Base-by-base conservation (phyloP, 768 basidiomycete species). In the Xerocomus potaroensis region DNA sequence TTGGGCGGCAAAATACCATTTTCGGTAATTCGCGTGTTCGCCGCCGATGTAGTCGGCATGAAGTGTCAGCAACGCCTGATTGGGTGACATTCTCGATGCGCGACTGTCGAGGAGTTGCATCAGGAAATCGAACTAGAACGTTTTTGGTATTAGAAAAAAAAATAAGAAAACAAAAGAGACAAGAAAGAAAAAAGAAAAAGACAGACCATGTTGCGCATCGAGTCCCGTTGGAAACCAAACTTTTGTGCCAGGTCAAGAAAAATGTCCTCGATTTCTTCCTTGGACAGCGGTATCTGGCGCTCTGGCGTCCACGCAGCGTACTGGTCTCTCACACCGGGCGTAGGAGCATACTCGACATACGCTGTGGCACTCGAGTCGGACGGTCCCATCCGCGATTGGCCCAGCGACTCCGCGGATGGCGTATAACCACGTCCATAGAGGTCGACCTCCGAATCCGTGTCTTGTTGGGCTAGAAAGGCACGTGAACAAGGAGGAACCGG, bases 1-100 rank as follows among this genome's bases (percentile, higher is more conserved):
- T 67, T 99, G 96, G 16, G 95, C 93, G 23, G 95, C 96, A 67
- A 98, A 99, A 72, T 99, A 99, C 96, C 96, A 98, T 72, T 97
- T 97, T 51, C 96, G 89, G 71, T 98, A 98, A 73, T 98, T 98
- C 41, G 96, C 91, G 60, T 97, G 87, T 66, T 95, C 89, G 3
- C 96, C 96, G 18, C 96, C 96, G 58, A 99, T 97, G 68, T 98
- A 99, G 66, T 98, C 96, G 48, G 95, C 96, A 59, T 99, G 96
- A 2, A 99, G 78, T 0, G 94, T 98, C 45, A 96, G 75, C 19
- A 98, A 73, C 1, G 96, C 96, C 63, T 95, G 91, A 62, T 91
- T 88, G 9, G 96, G 94, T 0, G 91, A 84, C 95, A 98, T 97
- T 35, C 96, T 82, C 3, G 94, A 97, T 4, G 95, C 90, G 49